These are phyloP conservation scores for Phytophthora hibernalis DNA, from an alignment of 352 stramenopile species.

Conservation along the genomic window DNA sequence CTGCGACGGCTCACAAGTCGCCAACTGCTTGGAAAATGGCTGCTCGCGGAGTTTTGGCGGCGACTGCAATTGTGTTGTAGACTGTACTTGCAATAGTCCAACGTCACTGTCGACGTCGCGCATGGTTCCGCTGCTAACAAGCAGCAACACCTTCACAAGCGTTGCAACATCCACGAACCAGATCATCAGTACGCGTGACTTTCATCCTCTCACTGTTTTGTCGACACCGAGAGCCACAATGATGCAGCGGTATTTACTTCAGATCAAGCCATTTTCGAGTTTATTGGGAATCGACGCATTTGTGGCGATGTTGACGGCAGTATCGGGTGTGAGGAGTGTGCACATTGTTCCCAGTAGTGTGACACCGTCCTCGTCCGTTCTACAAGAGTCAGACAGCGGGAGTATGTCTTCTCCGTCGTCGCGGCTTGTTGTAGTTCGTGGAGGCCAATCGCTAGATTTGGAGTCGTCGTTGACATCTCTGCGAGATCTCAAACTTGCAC, in stretches of 20 bases:
- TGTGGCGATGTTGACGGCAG: conserved; percentile 45
- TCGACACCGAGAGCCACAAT: conserved; percentile 18
- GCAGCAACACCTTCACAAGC: conserved; percentile 26
- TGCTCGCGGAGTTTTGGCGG: conserved; percentile 72
- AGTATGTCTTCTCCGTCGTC: conserved; percentile 7
- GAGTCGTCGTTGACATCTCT: conserved; percentile 32
- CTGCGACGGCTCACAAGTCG: conserved; percentile 49
- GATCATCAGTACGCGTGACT: conserved; percentile 6
- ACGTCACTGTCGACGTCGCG: conserved; percentile 22
- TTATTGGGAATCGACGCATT: conserved; percentile 40
- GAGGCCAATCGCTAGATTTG: conserved; percentile 38
- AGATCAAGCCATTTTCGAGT: conserved; percentile 36
- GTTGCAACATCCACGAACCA: conserved; percentile 20
- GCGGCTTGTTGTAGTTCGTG: conserved; percentile 42
- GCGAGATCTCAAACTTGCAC: conserved; percentile 34
- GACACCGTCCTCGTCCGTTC: not conserved
- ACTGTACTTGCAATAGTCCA: conserved; percentile 63
- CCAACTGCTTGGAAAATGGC: conserved; percentile 72
- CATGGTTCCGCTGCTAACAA: conserved; percentile 28
- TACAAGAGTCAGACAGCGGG: not conserved
- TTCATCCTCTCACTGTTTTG: conserved; percentile 5
- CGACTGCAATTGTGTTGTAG: conserved; percentile 61
- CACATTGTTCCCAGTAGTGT: conserved; percentile 39
- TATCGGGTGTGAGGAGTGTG: conserved; percentile 58
- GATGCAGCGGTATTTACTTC: conserved; percentile 44